These are phyloP conservation scores for Antarctomyces pellizariae DNA, from an alignment of 495 filamentous ascomycete genomes.

Conservation along the genomic window DNA sequence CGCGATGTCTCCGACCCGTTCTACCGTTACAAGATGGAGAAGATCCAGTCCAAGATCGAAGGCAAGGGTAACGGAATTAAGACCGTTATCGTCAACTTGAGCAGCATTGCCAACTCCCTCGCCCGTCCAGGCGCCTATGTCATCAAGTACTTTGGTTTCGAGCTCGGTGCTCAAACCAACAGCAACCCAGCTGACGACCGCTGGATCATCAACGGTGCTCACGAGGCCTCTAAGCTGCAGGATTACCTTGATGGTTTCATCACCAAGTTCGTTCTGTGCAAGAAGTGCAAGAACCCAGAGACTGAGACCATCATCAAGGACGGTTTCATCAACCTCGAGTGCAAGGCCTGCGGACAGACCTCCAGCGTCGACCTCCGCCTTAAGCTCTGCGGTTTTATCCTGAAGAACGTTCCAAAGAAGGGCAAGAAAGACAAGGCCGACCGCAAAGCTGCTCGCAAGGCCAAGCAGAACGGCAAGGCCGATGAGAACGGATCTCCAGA, in stretches of 20 bases:
- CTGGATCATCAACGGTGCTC: conserved; percentile 99
- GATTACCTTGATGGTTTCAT: conserved; percentile 98
- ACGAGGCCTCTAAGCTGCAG: conserved; percentile 87
- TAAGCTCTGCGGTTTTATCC: conserved; percentile 91
- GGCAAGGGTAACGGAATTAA: conserved; percentile 98
- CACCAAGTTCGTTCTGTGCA: conserved; percentile 92
- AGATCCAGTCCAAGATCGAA: conserved; percentile 94
- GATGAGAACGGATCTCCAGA: conserved; percentile 35
- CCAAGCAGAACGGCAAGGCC: conserved; percentile 51
- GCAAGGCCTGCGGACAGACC: conserved; percentile 93
- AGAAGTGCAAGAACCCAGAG: conserved; percentile 98
- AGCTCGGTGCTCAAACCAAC: conserved; percentile 95
- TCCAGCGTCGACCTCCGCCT: conserved; percentile 75
- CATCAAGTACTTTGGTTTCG: conserved; percentile 99
- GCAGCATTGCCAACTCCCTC: conserved; percentile 80
- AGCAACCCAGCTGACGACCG: conserved; percentile 91
- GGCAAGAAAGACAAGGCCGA: conserved; percentile 90
- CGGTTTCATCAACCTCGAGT: conserved; percentile 73
- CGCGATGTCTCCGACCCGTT: conserved; percentile 96
- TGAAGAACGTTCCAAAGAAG: conserved; percentile 79
- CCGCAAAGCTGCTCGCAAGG: conserved; percentile 64
- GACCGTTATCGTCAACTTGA: conserved; percentile 89
- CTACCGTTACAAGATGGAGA: conserved; percentile 99
- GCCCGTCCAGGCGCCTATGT: conserved; percentile 82
- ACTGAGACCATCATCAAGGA: conserved; percentile 89